Evolutionary conservation across 768 basidiomycete genomes (phyloP).

Genomic region (Suillus decipiens): DNA sequence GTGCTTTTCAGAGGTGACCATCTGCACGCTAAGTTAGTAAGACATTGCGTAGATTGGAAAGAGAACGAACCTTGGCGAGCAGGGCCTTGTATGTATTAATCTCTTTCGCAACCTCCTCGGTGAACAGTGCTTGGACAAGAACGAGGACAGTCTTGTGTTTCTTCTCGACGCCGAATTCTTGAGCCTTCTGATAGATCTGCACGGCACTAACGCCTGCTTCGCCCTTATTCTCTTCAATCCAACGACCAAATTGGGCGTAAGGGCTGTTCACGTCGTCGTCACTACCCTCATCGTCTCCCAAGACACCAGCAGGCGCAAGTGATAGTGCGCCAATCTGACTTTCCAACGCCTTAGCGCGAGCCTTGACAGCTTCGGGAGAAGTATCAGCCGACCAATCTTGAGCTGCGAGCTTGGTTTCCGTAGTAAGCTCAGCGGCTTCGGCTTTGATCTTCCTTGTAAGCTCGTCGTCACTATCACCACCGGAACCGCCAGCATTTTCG

Average conservation of each 20-base stretch:
- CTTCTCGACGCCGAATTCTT: constrained; percentile 90
- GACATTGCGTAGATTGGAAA: background rate
- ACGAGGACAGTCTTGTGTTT: constrained; percentile 90
- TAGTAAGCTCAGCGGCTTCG: constrained; percentile 76
- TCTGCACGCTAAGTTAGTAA: constrained; percentile 42
- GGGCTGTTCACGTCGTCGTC: constrained; percentile 88
- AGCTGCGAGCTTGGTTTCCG: constrained; percentile 57
- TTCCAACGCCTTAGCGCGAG: constrained; percentile 75
- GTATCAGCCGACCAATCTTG: constrained; percentile 95
- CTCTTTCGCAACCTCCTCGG: constrained; percentile 65
- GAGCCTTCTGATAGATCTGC: constrained; percentile 83
- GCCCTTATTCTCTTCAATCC: constrained; percentile 76
- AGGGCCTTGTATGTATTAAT: constrained; percentile 66
- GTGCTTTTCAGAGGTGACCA: constrained; percentile 91
- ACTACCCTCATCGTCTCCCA: constrained; percentile 82
- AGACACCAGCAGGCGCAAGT: constrained; percentile 35
- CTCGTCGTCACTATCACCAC: constrained; percentile 78
- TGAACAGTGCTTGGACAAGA: constrained; percentile 83
- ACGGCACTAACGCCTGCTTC: constrained; percentile 41
- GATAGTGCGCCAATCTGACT: constrained; percentile 53
- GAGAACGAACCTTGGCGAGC: constrained; percentile 66
- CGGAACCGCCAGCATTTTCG: constrained; percentile 39
- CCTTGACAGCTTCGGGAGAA: constrained; percentile 83
- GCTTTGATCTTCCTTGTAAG: constrained; percentile 90
- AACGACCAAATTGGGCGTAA: constrained; percentile 78